Conservation (phyloP, 169 alveolate genomes). For the Eimeria necatrix region DNA sequence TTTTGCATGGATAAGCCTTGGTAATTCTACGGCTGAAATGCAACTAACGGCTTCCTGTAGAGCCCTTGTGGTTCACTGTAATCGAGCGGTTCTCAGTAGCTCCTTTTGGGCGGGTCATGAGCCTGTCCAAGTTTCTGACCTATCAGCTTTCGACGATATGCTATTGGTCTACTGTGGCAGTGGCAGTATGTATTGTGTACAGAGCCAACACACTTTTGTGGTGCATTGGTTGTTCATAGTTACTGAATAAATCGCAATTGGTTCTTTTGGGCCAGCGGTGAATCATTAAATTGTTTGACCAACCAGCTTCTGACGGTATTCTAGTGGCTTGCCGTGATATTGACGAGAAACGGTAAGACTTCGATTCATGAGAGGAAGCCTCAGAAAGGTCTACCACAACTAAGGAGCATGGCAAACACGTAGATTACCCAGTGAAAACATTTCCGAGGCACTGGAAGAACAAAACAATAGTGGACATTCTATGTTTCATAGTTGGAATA, state of each 20-base stretch:
- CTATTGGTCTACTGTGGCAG: slow-evolving; percentile 5
- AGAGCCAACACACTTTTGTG: slow-evolving; percentile 78
- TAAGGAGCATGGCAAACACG: slow-evolving; percentile 98
- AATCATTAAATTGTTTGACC: slow-evolving; percentile 85
- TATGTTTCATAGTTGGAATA: slow-evolving; percentile 93
- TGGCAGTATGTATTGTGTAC: slow-evolving; percentile 77
- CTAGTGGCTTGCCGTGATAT: slow-evolving; percentile 96
- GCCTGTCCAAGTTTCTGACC: too few species aligned
- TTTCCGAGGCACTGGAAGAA: slow-evolving; percentile 95
- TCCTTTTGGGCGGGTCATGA: too few species aligned
- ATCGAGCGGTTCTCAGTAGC: too few species aligned
- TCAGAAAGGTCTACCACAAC: slow-evolving; percentile 97
- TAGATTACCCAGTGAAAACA: slow-evolving; percentile 91
- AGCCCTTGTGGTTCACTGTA: too few species aligned
- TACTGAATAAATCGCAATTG: slow-evolving; percentile 78
- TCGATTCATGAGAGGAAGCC: slow-evolving; percentile 98
- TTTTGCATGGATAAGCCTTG: slow-evolving; percentile 66
- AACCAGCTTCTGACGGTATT: slow-evolving; percentile 93
- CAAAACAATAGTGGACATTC: slow-evolving; percentile 92
- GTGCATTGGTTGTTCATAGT: slow-evolving; percentile 79
- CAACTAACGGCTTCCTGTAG: slow-evolving; percentile 62
- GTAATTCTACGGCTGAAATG: slow-evolving; percentile 83
- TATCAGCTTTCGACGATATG: too few species aligned
- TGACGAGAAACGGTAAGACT: slow-evolving; percentile 97
- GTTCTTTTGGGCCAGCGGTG: slow-evolving; percentile 73